Percentiles rank a stretch among this genome's conserved stretches.
Evolutionary conservation across 2,329 filamentous ascomycete genomes (phyloP).

Genomic region (Neofusicoccum parvum): DNA sequence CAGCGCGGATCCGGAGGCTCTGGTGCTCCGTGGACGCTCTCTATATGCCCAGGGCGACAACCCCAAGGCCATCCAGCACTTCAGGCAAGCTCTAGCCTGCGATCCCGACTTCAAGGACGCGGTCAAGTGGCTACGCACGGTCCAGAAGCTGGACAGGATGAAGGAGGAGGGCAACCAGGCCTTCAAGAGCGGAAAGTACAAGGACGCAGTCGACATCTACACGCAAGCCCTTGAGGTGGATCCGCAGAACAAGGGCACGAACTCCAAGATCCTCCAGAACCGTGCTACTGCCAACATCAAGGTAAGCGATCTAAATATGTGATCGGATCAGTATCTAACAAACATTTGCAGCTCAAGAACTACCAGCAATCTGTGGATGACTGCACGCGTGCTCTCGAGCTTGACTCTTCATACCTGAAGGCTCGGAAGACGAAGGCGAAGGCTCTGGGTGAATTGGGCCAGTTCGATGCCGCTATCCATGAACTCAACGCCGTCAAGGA

Average conservation of each 20-base stretch:
- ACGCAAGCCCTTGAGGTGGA: conserved; percentile 81
- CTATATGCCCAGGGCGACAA: conserved; percentile 93
- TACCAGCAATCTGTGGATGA: conserved; percentile 81
- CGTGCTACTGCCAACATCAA: conserved; percentile 81
- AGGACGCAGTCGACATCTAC: conserved; percentile 83
- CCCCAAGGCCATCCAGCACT: conserved; percentile 89
- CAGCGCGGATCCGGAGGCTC: conserved; percentile 87
- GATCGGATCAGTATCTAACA: conserved; percentile 19
- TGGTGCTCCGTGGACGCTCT: conserved; percentile 84
- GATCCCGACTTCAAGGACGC: conserved; percentile 91
- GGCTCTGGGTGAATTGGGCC: conserved; percentile 78
- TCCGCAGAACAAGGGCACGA: conserved; percentile 84
- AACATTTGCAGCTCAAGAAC: conserved; percentile 68
- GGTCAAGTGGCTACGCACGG: conserved; percentile 83
- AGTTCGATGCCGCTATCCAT: conserved; percentile 88
- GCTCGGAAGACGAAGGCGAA: conserved; percentile 93
- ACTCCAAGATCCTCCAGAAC: conserved; percentile 94
- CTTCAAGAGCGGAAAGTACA: conserved; percentile 83
- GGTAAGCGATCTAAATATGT: conserved; percentile 28
- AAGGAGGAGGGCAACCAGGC: conserved; percentile 91
- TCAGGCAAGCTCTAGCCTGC: conserved; percentile 83
- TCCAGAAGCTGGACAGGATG: conserved; percentile 89
- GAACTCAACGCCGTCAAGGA: conserved; percentile 89
- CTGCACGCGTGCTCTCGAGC: conserved; percentile 78
- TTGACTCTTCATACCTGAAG: conserved; percentile 86